Percentiles rank a stretch among this genome's conserved stretches.
Conservation (phyloP, 306 rosid genomes). For the Sophora flavescens region DNA sequence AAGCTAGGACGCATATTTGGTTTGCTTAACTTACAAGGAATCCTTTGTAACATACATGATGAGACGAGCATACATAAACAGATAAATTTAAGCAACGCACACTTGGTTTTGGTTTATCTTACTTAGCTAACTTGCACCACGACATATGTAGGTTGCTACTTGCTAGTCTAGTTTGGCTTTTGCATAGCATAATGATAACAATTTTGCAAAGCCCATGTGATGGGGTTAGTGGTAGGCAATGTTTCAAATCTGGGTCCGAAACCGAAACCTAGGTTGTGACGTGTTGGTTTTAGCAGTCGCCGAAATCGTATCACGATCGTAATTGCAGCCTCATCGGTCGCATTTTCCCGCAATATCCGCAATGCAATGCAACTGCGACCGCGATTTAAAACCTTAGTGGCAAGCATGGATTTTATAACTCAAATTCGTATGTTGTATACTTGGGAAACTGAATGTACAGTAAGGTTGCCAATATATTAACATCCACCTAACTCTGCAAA, state of each 20-base stretch:
- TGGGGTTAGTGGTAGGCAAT: background rate
- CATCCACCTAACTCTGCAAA: constrained; percentile 51
- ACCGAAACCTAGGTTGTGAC: too few species aligned
- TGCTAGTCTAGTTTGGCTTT: background rate
- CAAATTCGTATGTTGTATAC: background rate
- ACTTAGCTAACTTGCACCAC: background rate
- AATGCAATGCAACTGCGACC: too few species aligned
- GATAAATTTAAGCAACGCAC: background rate
- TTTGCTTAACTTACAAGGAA: constrained; percentile 34
- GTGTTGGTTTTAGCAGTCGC: too few species aligned
- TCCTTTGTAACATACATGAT: background rate
- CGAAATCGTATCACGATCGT: too few species aligned
- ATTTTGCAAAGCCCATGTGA: constrained; percentile 8
- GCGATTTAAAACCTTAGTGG: too few species aligned
- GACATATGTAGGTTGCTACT: background rate
- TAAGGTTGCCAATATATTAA: background rate
- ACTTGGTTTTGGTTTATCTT: constrained; percentile 22
- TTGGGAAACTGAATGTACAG: background rate
- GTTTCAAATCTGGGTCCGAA: too few species aligned
- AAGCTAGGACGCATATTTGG: background rate
- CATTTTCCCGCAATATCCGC: too few species aligned
- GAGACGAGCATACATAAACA: background rate
- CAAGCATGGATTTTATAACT: constrained; percentile 12
- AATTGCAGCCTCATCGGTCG: too few species aligned
- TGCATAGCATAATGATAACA: constrained; percentile 5